phyloP scores from a whole-genome alignment of 805 yeast species.

The Metschnikowia bowlesiae region DNA sequence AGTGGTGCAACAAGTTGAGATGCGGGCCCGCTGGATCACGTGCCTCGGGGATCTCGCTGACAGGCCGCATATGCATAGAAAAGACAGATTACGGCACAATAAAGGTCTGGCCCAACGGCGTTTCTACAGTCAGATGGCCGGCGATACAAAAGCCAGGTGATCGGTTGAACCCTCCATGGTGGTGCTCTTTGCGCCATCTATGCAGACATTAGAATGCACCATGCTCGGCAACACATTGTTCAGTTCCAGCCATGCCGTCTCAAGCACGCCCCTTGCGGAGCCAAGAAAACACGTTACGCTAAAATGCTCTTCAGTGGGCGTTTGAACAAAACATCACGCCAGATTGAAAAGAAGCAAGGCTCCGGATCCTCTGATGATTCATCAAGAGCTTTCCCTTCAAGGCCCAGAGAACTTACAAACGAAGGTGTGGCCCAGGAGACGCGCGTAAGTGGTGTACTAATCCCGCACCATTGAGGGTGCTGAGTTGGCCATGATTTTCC shows the following conservation, averaged over 20 bases:
- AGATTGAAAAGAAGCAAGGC: background rate
- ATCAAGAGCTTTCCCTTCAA: background rate
- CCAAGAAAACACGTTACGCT: background rate
- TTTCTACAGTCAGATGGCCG: background rate
- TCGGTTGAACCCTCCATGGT: background rate
- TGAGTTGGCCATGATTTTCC: background rate
- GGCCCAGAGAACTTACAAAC: background rate
- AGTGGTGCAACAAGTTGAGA: background rate
- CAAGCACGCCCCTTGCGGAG: background rate
- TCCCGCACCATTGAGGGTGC: background rate
- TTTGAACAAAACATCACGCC: background rate
- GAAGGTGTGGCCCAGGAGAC: too few relatives aligned
- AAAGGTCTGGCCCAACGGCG: conserved; percentile 1
- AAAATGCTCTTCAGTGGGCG: background rate
- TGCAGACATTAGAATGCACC: background rate
- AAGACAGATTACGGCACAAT: background rate
- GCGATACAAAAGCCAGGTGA: background rate
- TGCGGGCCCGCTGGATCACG: background rate
- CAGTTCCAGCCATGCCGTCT: background rate
- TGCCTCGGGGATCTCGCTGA: background rate
- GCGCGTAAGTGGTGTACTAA: background rate
- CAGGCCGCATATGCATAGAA: background rate
- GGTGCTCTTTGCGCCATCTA: background rate
- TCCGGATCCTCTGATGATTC: background rate
- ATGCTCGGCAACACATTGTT: background rate